These are phyloP conservation scores for Colletotrichum phormii DNA, from an alignment of 2,329 filamentous ascomycete species.

Conservation along the genomic window DNA sequence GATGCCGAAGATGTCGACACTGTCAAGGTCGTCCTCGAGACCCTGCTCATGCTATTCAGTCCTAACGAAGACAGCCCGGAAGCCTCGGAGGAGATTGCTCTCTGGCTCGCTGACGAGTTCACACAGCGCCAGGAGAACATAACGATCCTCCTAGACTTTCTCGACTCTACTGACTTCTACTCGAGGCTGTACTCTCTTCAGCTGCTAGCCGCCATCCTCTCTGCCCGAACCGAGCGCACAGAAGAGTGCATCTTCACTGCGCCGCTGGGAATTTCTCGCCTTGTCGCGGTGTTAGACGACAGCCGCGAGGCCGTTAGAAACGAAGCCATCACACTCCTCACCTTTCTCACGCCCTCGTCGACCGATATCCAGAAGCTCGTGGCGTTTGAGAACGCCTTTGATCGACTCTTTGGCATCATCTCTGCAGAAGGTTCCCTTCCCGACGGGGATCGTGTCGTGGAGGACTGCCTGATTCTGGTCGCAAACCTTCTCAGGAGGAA, in stretches of 20 bases:
- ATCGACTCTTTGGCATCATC: slow-evolving; percentile 85
- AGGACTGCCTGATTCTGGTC: slow-evolving; percentile 91
- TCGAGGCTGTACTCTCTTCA: slow-evolving; percentile 91
- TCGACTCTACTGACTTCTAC: slow-evolving; percentile 90
- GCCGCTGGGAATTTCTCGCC: slow-evolving; percentile 85
- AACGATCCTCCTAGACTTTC: slow-evolving; percentile 86
- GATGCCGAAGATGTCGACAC: slow-evolving; percentile 97
- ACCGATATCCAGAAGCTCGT: slow-evolving; percentile 94
- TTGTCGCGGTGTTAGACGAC: slow-evolving; percentile 88
- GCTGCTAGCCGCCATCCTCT: slow-evolving; percentile 86
- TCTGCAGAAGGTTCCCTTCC: slow-evolving; percentile 82
- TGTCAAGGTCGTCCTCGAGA: slow-evolving; percentile 94
- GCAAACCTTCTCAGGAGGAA: slow-evolving; percentile 91
- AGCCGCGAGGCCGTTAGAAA: slow-evolving; percentile 87
- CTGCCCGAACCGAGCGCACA: slow-evolving; percentile 87
- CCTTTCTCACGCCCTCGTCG: slow-evolving; percentile 87
- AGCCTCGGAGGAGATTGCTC: slow-evolving; percentile 93
- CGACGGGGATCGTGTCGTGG: slow-evolving; percentile 87
- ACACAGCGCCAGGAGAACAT: slow-evolving; percentile 98
- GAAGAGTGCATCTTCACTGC: slow-evolving; percentile 95
- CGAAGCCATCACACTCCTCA: slow-evolving; percentile 87
- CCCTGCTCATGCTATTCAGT: slow-evolving; percentile 90
- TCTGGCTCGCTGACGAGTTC: slow-evolving; percentile 98
- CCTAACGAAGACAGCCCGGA: slow-evolving; percentile 81
- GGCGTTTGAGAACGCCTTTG: slow-evolving; percentile 94